Evolutionary conservation across 208 protist species (phyloP).

Genomic region (Wallacemonas sp.): DNA sequence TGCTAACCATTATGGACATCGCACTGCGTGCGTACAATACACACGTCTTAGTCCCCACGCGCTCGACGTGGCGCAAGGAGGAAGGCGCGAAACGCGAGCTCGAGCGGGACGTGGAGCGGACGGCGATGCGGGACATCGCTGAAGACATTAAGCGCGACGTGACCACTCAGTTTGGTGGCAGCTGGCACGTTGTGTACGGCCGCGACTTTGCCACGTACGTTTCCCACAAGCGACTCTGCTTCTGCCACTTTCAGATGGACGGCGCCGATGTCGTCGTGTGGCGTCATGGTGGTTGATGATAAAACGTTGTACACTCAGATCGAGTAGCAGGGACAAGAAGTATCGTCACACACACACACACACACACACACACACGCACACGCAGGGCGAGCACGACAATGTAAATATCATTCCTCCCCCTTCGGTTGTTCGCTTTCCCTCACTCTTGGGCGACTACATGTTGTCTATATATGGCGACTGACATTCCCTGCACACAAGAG

Average conservation of each 20-base stretch:
- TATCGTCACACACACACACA: too few species aligned
- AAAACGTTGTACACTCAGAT: too few species aligned
- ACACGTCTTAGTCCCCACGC: constrained; percentile 70
- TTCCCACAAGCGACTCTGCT: constrained; percentile 66
- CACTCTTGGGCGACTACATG: too few species aligned
- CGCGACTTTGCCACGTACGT: constrained; percentile 81
- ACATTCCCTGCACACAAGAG: too few species aligned
- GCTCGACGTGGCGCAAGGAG: constrained; percentile 85
- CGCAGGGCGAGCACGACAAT: too few species aligned
- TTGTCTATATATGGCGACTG: too few species aligned
- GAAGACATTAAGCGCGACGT: constrained; percentile 65
- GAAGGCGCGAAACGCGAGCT: constrained; percentile 72
- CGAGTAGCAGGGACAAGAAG: too few species aligned
- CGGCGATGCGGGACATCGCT: constrained; percentile 58
- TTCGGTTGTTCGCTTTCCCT: too few species aligned
- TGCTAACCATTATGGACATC: constrained; percentile 67
- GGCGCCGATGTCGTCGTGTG: constrained; percentile 82
- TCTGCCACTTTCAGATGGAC: constrained; percentile 82
- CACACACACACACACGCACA: too few species aligned
- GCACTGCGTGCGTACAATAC: constrained; percentile 68
- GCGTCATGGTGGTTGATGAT: constrained; percentile 66
- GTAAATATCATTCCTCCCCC: too few species aligned
- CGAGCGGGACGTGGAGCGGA: constrained; percentile 80
- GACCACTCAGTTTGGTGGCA: constrained; percentile 53
- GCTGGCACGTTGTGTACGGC: constrained; percentile 87